A percentile compares a stretch with the other conserved stretches of the same genome.
Evolutionary conservation across 1,284 basidiomycete species (phyloP).

Genomic region (Lentinula novae-zelandiae): DNA sequence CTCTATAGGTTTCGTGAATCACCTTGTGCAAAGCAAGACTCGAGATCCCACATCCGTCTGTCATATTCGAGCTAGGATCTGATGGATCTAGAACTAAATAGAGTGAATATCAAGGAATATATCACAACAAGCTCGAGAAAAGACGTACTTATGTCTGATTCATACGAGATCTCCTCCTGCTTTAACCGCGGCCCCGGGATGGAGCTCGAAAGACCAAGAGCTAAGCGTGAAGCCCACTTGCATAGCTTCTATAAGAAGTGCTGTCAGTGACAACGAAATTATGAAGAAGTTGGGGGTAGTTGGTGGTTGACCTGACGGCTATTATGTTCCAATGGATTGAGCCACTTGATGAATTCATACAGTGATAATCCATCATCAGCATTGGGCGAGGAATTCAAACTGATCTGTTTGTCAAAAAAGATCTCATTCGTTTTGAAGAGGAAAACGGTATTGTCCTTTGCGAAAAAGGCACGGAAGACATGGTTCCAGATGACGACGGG

Average conservation of each 20-base stretch:
- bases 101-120: background rate
- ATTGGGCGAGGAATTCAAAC: background rate
- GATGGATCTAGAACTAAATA: slow-evolving; percentile 13
- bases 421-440: too few relatives aligned
- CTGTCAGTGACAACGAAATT: background rate
- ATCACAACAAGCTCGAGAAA: slow-evolving; percentile 13
- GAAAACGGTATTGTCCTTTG: slow-evolving; percentile 23
- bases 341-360: slow-evolving; percentile 28
- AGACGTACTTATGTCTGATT: slow-evolving; percentile 29
- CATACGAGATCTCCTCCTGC: slow-evolving; percentile 21
- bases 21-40: slow-evolving; percentile 27
- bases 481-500: slow-evolving; percentile 32
- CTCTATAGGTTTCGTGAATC: slow-evolving; percentile 23
- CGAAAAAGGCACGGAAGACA: slow-evolving; percentile 37
- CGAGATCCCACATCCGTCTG: slow-evolving; percentile 41
- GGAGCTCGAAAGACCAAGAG: slow-evolving; percentile 36
- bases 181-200: slow-evolving; percentile 32
- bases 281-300: background rate
- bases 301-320: slow-evolving; percentile 26
- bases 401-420: too few relatives aligned
- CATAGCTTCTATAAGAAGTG: slow-evolving; percentile 27
- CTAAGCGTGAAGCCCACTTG: slow-evolving; percentile 37
- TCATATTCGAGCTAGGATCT: slow-evolving; percentile 29
- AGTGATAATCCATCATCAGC: slow-evolving; percentile 16
- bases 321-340: slow-evolving; percentile 31